These are phyloP conservation scores for Trichocladium uniseriatum DNA, from an alignment of 495 filamentous ascomycete species.

Conservation along the genomic window DNA sequence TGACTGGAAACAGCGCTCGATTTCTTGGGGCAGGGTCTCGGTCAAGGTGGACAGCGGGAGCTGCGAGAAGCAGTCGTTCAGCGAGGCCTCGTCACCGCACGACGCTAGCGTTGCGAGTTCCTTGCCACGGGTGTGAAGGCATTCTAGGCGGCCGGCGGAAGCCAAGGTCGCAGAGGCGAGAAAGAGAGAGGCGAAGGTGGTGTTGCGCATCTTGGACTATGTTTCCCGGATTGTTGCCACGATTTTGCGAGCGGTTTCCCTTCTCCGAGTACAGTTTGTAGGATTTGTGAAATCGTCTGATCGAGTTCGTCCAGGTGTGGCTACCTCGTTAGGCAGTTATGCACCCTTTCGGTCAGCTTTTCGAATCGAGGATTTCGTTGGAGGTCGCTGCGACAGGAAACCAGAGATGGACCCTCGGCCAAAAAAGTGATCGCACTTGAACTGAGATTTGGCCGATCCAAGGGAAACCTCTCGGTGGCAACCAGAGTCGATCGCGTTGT, in stretches of 20 bases:
- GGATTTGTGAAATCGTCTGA: no score
- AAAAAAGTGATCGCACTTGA: no score
- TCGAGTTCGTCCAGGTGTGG: no score
- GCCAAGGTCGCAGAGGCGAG: conserved; percentile 10
- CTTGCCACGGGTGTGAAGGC: conserved; percentile 23
- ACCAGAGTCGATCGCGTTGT: no score
- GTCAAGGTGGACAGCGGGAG: conserved; percentile 5
- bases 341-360: no score
- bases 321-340: no score
- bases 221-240: neutral
- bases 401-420: no score
- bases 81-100: conserved; percentile 30
- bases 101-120: conserved; percentile 25
- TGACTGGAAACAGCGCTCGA: conserved; percentile 32
- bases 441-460: no score
- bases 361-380: no score
- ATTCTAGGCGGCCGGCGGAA: conserved; percentile 19
- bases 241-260: neutral
- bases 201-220: conserved; percentile 9
- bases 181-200: conserved; percentile 10
- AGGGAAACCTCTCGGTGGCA: no score
- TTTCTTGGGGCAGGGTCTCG: conserved; percentile 15
- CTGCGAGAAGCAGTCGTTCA: conserved; percentile 31
- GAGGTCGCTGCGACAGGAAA: no score
- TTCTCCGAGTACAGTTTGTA: neutral